Base-by-base conservation (phyloP, 345 rosid species). In the Eutrema yunnanense region DNA sequence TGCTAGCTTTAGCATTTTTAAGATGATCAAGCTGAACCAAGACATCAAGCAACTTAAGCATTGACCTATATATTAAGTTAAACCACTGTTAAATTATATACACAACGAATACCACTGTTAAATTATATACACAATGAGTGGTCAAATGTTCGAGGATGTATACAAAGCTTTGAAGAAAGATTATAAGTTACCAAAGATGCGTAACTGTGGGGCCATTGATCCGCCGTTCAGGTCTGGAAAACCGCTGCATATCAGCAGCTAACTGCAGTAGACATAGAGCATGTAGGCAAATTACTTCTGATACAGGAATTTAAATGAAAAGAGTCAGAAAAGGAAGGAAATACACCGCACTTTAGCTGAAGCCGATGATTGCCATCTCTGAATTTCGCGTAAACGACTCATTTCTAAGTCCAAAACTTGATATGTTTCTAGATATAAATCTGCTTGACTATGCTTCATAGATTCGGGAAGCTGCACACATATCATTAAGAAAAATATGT, bases 181-280 rank as follows among this genome's bases (percentile, higher is more conserved):
- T 14, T 32, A 47, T 41, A 74, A 75, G 67, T 57, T 12, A 95
- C 98, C 99, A 92, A 38, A 95, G 88, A 82, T 95, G 98, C 68
- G 97, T 90, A 67, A 92, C 82, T 62, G 97, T 86, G 47, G 99
- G 99, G 47, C 98, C 99, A 84, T 95, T 95, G 71, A 95, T 95
- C 41, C 96, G 90, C 47, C 98, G 75, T 71, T 95, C 98, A 42
- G 99, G 98, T 84, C 98, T 87, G 36, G 99, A 95, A 85, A 95
- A 95, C 8, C 98, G 92, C 81, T 95, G 99, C 99, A 92, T 95
- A 70, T 95, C 99, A 72, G 94, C 96, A 67, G 98, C 99, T 64
- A 95, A 86, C 99, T 95, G 96, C 79, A 85, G 26, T 12, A 65
- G 19, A 81, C 80, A 29, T 50, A 63, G 55, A 42, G 43, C 34